Evolutionary conservation across 352 stramenopile genomes (phyloP).

Genomic region (Halophytophthora polymorphica): DNA sequence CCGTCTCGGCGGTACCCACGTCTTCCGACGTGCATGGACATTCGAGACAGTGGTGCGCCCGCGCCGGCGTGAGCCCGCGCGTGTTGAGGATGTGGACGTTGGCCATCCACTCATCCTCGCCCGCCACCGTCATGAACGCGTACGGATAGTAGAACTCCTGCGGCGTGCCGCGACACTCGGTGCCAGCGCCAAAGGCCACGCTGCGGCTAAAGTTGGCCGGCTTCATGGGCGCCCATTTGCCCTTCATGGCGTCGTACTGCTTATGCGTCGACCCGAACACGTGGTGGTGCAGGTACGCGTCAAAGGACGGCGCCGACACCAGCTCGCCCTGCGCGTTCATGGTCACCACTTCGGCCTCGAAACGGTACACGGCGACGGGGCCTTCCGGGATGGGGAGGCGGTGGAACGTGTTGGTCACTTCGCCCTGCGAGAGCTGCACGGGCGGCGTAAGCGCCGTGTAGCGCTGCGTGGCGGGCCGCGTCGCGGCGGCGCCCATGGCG

Average conservation of each 20-base stretch:
- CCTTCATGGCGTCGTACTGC: slow-evolving; percentile 46
- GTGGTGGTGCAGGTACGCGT: slow-evolving; percentile 84
- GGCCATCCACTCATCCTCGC: slow-evolving; percentile 75
- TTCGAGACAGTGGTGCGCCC: slow-evolving; percentile 66
- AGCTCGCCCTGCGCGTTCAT: slow-evolving; percentile 42
- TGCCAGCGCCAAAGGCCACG: slow-evolving; percentile 75
- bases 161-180: slow-evolving; percentile 71
- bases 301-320: slow-evolving; percentile 55
- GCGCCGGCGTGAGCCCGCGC: slow-evolving; percentile 37
- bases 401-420: slow-evolving; percentile 80
- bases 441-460: slow-evolving; percentile 67
- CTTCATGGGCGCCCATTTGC: slow-evolving; percentile 70
- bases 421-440: slow-evolving; percentile 56
- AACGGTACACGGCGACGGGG: slow-evolving; percentile 80
- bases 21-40: slow-evolving; percentile 76
- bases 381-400: slow-evolving; percentile 66
- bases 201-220: slow-evolving; percentile 65
- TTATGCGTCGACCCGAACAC: slow-evolving; percentile 73
- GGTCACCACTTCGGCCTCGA: slow-evolving; percentile 73
- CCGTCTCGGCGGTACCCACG: slow-evolving; percentile 35
- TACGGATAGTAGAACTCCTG: slow-evolving; percentile 81
- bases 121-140: slow-evolving; percentile 73
- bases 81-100: slow-evolving; percentile 87
- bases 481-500: neutral
- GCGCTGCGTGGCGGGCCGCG: slow-evolving; percentile 42